Percentiles rank a stretch among this genome's conserved stretches.
Conservation (phyloP, 2,329 filamentous ascomycete genomes). For the Zymoseptoria ardabiliae region DNA sequence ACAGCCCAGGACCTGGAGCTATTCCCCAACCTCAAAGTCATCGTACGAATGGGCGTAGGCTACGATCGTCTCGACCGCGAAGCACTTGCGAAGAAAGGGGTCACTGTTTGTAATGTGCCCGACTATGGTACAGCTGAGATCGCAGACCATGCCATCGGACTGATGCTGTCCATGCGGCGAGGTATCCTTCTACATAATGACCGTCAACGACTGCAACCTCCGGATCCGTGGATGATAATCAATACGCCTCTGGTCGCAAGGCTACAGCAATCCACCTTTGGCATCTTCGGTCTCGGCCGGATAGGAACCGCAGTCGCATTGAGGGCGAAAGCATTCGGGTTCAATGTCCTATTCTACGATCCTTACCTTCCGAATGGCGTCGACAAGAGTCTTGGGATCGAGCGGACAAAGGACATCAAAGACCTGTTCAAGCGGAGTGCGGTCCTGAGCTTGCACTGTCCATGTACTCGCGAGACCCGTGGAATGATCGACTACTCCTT, state of each 20-base stretch:
- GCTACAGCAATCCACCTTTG: conserved; percentile 22
- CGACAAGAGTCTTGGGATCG: conserved; percentile 26
- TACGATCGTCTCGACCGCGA: conserved; percentile 27
- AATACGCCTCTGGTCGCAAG: conserved; percentile 24
- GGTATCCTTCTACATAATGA: conserved; percentile 28
- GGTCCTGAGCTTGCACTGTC: conserved; percentile 62
- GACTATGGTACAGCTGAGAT: conserved; percentile 29
- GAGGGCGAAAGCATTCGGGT: conserved; percentile 27
- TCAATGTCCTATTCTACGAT: conserved; percentile 28
- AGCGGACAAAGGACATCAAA: conserved; percentile 25
- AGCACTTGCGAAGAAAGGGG: conserved; percentile 18
- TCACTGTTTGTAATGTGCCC: conserved; percentile 27
- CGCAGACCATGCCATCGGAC: conserved; percentile 26
- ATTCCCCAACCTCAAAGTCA: conserved; percentile 27
- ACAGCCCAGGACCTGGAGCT: conserved; percentile 22
- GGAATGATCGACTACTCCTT: conserved; percentile 23
- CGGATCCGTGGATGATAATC: conserved; percentile 25
- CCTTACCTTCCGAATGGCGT: conserved; percentile 28
- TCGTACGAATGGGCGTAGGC: conserved; percentile 29
- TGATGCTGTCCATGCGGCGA: conserved; percentile 23
- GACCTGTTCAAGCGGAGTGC: conserved; percentile 38
- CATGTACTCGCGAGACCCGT: conserved; percentile 62
- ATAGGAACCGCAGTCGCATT: conserved; percentile 27
- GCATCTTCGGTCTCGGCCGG: conserved; percentile 25
- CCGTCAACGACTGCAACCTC: conserved; percentile 23